Evolutionary conservation across 202 grass and related monocot genomes (phyloP), one percentile per base, ranked within the genome.

Genomic region (Elaeis oleifera): DNA sequence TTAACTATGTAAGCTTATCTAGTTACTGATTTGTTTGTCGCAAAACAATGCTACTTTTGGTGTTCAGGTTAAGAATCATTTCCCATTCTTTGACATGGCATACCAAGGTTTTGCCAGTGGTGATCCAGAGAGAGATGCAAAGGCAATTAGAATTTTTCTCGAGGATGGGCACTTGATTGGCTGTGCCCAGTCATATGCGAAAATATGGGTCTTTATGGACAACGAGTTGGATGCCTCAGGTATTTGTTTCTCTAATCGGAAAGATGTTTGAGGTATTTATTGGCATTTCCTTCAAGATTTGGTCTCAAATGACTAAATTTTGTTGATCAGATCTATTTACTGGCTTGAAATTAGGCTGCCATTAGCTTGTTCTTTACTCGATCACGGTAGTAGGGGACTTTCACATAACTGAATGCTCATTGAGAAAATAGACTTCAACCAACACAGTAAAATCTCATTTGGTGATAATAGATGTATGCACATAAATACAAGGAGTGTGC

Each of bases 201-300:
- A 97, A 97, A 97, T 75, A 97, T 97, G 88, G 88, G 94, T 48
- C 79, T 97, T 36, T 97, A 97, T 82, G 94, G 88, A 44, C 94
- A 97, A 63, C 81, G 94, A 82, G 84, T 66, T 44, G 88, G 94
- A 61, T 97, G 88, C 51, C 72, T 97, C 48, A 97, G 94, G 94
- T 97, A 92, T 74, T 73, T 0, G 19, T 20, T 70, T 44, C 11
- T 44, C 11, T 20, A 32, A 56, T 7, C 23, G 51, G 16, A 67
- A 67, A 53, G 36, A 44, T 44, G 36, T 44, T 44, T 44, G 36
- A 44, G 36, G 36, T 44, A 44, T 11, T 44, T 44, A 44, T 44
- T 44, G 36, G 11, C 11, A 44, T 44, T 26, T 52, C 63, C 14
- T 67, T 24, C 17, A n/a, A 60, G 7, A 60, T 60, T 36, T 60